These are phyloP conservation scores for Kwoniella bestiolae DNA, from an alignment of 768 basidiomycete genomes.

Conservation along the genomic window DNA sequence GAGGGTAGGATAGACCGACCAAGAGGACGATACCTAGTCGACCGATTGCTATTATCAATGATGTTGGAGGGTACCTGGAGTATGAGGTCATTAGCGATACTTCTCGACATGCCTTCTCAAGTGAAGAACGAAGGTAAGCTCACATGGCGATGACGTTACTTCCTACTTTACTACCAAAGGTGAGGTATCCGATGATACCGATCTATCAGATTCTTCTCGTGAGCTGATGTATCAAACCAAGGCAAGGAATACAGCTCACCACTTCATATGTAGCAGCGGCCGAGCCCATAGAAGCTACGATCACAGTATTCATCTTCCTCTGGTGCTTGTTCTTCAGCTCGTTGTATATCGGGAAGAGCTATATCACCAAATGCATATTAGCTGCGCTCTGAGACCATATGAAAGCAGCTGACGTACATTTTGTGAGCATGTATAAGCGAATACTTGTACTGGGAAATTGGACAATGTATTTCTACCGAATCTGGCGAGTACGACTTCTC, in stretches of 20 bases:
- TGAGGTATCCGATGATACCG: constrained; percentile 70
- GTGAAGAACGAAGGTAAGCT: constrained; percentile 54
- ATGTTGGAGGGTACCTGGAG: constrained; percentile 63
- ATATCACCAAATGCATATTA: neutral
- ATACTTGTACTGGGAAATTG: constrained; percentile 78
- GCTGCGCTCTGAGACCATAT: constrained; percentile 8
- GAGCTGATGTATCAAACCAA: constrained; percentile 9
- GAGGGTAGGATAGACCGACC: constrained; percentile 88
- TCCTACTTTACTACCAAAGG: constrained; percentile 87
- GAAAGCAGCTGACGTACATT: constrained; percentile 11
- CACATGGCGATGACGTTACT: constrained; percentile 96
- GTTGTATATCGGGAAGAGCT: constrained; percentile 94
- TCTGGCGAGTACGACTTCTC: constrained; percentile 47
- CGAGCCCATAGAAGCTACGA: constrained; percentile 81
- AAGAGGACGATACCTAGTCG: constrained; percentile 89
- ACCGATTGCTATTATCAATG: constrained; percentile 88
- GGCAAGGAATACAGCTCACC: constrained; percentile 61
- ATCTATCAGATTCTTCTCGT: constrained; percentile 29
- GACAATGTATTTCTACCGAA: constrained; percentile 52
- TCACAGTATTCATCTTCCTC: constrained; percentile 80
- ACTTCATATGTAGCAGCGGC: constrained; percentile 84
- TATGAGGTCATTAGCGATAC: neutral
- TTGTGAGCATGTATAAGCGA: constrained; percentile 52
- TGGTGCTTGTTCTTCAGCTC: constrained; percentile 83
- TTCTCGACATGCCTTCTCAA: neutral